Conservation (phyloP, 139 green algal species). For the Diplosphaera chodatii region DNA sequence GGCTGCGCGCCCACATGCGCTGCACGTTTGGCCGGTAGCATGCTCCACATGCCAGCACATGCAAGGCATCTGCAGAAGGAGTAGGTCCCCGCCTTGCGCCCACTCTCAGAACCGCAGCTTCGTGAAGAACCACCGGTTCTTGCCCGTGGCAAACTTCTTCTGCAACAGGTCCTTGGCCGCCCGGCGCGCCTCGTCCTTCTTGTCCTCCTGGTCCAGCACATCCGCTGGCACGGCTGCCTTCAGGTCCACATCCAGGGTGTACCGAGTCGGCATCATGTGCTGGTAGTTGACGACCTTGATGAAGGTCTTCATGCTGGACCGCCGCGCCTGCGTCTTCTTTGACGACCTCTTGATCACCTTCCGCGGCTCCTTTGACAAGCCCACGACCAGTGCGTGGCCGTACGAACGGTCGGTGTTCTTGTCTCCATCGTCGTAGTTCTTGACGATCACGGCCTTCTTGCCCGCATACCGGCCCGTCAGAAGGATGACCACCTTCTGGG, state of each 20-base stretch:
- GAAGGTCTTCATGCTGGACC: conserved; percentile 84
- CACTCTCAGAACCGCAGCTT: conserved; percentile 91
- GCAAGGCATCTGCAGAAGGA: no score
- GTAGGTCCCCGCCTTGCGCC: background rate
- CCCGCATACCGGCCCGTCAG: conserved; percentile 66
- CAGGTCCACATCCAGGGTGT: conserved; percentile 96
- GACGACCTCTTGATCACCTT: conserved; percentile 87
- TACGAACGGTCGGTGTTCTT: conserved; percentile 68
- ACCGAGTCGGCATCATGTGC: conserved; percentile 99
- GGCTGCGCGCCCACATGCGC: no score
- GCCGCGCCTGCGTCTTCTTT: conserved; percentile 58
- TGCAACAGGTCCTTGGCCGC: conserved; percentile 90
- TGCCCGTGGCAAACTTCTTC: conserved; percentile 99
- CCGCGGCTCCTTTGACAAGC: conserved; percentile 90
- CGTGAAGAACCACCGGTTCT: conserved; percentile 99
- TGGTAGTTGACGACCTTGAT: conserved; percentile 99
- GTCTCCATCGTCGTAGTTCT: conserved; percentile 93
- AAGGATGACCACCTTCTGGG: conserved; percentile 79
- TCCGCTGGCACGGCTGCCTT: conserved; percentile 82
- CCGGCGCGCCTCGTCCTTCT: conserved; percentile 82
- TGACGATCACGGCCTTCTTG: conserved; percentile 94
- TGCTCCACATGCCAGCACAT: no score
- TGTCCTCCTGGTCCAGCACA: conserved; percentile 78
- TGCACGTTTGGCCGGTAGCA: no score
- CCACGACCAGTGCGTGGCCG: conserved; percentile 89